A percentile compares a stretch with the other conserved stretches of the same genome.
Conservation (phyloP, 768 basidiomycete species). For the Pleurotus citrinopileatus region DNA sequence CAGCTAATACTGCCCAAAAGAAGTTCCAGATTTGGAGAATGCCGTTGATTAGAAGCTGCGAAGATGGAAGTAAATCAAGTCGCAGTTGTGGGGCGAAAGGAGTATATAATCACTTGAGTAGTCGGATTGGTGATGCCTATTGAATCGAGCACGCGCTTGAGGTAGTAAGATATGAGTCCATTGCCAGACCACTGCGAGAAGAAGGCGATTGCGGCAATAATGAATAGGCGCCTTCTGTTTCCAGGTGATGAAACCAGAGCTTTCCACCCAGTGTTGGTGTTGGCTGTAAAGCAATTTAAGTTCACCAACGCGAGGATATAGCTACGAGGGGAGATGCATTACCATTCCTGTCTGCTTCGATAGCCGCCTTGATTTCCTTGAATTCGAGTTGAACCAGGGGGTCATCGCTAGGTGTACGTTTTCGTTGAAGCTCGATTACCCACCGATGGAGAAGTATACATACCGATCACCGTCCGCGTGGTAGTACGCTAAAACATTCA, state of each 20-base stretch:
- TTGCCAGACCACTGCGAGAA: slow-evolving; percentile 89
- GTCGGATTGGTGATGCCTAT: slow-evolving; percentile 63
- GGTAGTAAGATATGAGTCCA: slow-evolving; percentile 82
- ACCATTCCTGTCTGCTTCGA: slow-evolving; percentile 55
- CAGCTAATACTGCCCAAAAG: slow-evolving; percentile 53
- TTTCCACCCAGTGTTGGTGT: slow-evolving; percentile 63
- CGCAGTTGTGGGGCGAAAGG: slow-evolving; percentile 9
- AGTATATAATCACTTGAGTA: slow-evolving; percentile 34
- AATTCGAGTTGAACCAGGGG: slow-evolving; percentile 72
- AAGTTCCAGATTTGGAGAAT: slow-evolving; percentile 85
- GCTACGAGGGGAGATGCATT: background rate
- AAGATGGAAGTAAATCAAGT: background rate
- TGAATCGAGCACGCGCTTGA: slow-evolving; percentile 65
- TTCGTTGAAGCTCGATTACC: background rate
- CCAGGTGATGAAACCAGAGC: slow-evolving; percentile 64
- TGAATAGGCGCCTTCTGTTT: slow-evolving; percentile 72
- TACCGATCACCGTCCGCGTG: slow-evolving; percentile 78
- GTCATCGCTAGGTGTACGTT: slow-evolving; percentile 39
- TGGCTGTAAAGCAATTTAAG: slow-evolving; percentile 30
- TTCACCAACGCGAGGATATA: background rate
- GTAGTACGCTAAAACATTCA: slow-evolving; percentile 71
- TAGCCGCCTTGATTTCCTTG: slow-evolving; percentile 79
- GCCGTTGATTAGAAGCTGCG: slow-evolving; percentile 80
- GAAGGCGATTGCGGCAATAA: slow-evolving; percentile 76
- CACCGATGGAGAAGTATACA: slow-evolving; percentile 27